Base-by-base conservation (phyloP, 352 stramenopile genomes). In the Globisporangium cylindrosporum region DNA sequence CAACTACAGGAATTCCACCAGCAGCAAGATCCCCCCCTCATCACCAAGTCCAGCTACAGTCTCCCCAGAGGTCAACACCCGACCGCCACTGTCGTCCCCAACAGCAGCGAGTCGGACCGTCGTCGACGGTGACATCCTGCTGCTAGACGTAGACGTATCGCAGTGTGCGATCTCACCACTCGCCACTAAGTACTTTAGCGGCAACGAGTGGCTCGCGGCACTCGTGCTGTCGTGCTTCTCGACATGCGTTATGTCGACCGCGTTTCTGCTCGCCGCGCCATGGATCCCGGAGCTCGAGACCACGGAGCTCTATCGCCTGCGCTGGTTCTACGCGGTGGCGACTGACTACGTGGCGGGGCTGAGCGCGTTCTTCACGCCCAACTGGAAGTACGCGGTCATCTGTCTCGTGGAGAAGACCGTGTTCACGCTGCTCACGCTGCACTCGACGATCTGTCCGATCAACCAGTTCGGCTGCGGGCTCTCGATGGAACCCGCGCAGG, bases 381-480 rank as follows among this genome's bases (percentile, higher is more conserved):
- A 92, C 62, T 84, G 81, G 80, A 80, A 77, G 36, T 91, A 86
- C 74, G 82, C 84, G 10, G 66, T 86, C 38, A 87, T 90, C 25
- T 86, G 84, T 55, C 68, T 93, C 12, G 69, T 90, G 24, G 75
- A 91, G 67, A 92, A 90, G 66, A 65, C 69, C 20, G 80, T 92
- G 22, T 92, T 92, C 56, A 89, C 80, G 22, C 66, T 93, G 22
- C 64, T 89, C 38, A 91, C 82, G 0, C 76, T 91, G 68, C 78
- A 88, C 59, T 89, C 79, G 48, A 88, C 77, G 55, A 81, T 82
- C 15, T 93, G 85, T 46, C 79, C 79, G 20, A 83, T 90, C 67
- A 94, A 94, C 72, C 84, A 84, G 64, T 84, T 90, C 51, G 77
- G 71, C 27, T 93, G 85, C 58, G 84, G 79, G 18, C 63, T 77